Evolutionary conservation across 208 protist species (phyloP).

Genomic region (Acanthamoeba rhysodes): DNA sequence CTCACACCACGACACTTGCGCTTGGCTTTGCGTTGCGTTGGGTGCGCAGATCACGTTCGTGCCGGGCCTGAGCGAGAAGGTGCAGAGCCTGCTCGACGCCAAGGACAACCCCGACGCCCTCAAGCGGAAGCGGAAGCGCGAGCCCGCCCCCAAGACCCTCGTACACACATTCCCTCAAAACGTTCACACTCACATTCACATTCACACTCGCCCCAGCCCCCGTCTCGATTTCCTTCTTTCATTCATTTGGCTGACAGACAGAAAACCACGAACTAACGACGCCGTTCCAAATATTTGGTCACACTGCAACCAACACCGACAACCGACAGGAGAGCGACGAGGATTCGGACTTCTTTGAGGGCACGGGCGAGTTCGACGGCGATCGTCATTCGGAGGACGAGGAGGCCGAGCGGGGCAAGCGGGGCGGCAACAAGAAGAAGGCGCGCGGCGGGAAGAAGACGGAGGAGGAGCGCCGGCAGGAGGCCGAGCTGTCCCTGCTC

Average conservation of each 20-base stretch:
- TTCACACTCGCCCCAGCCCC: not conserved
- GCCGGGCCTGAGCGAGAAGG: conserved; percentile 76
- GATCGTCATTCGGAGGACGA: not conserved
- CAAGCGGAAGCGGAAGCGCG: conserved; percentile 53
- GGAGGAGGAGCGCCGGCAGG: conserved; percentile 41
- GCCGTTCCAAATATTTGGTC: too few species aligned
- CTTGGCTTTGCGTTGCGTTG: too few species aligned
- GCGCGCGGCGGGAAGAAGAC: conserved; percentile 34
- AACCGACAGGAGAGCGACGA: conserved; percentile 50
- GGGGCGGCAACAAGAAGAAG: conserved; percentile 42
- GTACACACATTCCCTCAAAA: not conserved
- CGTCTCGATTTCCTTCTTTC: too few species aligned
- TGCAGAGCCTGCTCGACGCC: conserved; percentile 72
- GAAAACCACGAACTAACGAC: too few species aligned
- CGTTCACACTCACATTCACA: too few species aligned
- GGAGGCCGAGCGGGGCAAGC: conserved; percentile 56
- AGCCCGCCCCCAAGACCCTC: not conserved
- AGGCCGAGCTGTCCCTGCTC: conserved; percentile 24
- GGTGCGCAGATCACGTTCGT: conserved; percentile 83
- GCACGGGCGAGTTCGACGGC: conserved; percentile 58
- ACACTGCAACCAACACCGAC: too few species aligned
- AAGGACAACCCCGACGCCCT: conserved; percentile 65
- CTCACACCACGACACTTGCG: too few species aligned
- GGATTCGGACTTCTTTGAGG: conserved; percentile 52
- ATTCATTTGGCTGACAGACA: too few species aligned